A percentile compares a stretch with the other conserved stretches of the same genome.
Conservation (phyloP, 139 green algal genomes). For the Coelastrella sp. region DNA sequence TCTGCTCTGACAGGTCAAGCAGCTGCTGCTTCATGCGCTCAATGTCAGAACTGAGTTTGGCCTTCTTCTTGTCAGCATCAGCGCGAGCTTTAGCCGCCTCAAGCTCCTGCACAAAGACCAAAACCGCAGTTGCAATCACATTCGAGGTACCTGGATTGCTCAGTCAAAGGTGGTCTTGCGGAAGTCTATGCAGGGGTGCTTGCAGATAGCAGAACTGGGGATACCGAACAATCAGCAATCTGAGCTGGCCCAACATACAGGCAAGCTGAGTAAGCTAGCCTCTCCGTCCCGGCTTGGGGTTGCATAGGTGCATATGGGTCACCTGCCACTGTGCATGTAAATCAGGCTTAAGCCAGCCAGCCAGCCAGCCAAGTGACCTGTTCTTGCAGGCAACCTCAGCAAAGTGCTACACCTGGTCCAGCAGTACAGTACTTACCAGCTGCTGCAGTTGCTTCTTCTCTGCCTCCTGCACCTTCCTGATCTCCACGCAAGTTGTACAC, state of each 20-base stretch:
- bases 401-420: neutral
- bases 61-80: constrained; percentile 38
- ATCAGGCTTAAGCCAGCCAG: too few relatives aligned
- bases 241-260: too few relatives aligned
- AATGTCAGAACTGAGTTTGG: constrained; percentile 32
- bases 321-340: too few relatives aligned
- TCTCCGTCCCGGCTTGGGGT: too few relatives aligned
- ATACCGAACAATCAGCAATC: too few relatives aligned
- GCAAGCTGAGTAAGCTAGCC: too few relatives aligned
- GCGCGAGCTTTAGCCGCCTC: constrained; percentile 37
- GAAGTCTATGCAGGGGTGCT: too few relatives aligned
- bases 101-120: constrained; percentile 35
- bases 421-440: constrained; percentile 35
- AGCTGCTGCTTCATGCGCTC: constrained; percentile 31
- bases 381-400: neutral
- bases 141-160: neutral
- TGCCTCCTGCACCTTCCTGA: constrained; percentile 34
- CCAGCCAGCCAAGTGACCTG: too few relatives aligned
- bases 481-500: constrained; percentile 48
- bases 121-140: neutral
- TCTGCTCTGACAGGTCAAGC: constrained; percentile 5
- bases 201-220: too few relatives aligned
- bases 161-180: too few relatives aligned
- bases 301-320: too few relatives aligned
- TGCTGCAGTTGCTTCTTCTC: constrained; percentile 21